Base-by-base conservation (phyloP, 2,329 filamentous ascomycete species). In the Botrytis tulipae region DNA sequence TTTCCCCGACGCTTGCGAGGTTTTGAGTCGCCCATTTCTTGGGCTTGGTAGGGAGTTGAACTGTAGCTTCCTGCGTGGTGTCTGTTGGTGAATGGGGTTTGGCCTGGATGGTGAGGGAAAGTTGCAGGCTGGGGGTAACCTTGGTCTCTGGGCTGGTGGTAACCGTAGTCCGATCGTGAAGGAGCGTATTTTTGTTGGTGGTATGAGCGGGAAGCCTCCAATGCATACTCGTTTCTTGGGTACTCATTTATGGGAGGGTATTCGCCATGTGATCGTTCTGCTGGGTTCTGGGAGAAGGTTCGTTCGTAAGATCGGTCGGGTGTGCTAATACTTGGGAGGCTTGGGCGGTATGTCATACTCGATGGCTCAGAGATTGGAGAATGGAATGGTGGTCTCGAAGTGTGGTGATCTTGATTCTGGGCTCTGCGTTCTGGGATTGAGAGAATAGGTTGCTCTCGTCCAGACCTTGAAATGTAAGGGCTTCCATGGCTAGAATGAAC, bases 1-100 rank as follows among this genome's bases (percentile, higher is more conserved):
- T 97, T 97, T 1, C 94, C 94, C 57, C 94, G 87, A 70, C 94
- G 87, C 81, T 89, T 91, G 46, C 88, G 73, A 62, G 76, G 77
- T 59, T 78, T 78, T 48, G 29, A 76, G 22, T 79, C 79, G 16
- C 14, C 48, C 42, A 73, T 69, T 25, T 76, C 77, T 42, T 73
- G 54, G 32, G 75, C 71, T 57, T 42, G 66, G 48, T 69, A 57
- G 16, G 66, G 18, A 18, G 35, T 4, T 16, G 37, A 10, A 10
- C 5, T 25, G 48, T 57, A 69, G 48, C 42, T 57, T 42, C 48
- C 66, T 74, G 70, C 18, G 29, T 73, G 40, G 54, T 70, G 40
- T 18, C 40, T 72, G 1, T 75, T 57, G 16, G 77, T 78, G 54
- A 80, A 80, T 14, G 79, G 77, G 2, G 75, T 77, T 70, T 75